Base-by-base conservation (phyloP, 2,329 filamentous ascomycete species). In the Coniochaeta sp. region DNA sequence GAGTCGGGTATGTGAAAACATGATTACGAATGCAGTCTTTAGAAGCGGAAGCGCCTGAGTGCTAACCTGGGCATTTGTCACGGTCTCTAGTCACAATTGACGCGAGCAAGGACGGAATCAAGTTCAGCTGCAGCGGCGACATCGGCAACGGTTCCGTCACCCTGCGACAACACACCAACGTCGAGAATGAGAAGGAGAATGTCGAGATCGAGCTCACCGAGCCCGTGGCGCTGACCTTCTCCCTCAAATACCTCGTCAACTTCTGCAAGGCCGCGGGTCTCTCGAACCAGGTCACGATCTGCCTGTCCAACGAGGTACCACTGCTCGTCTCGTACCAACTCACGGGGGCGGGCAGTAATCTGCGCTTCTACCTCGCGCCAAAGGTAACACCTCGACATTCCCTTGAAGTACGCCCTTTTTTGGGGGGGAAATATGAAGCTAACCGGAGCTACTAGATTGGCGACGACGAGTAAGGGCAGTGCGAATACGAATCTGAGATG, bases 221-320 rank as follows among this genome's bases (percentile, higher is more conserved):
- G 80, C 91, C 95, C 58, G 95, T 99, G 62, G 84, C 90, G 38
- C 85, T 99, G 64, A 98, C 93, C 57, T 99, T 99, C 81, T 98
- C 95, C 36, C 89, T 99, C 70, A 99, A 99, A 81, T 99, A 99
- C 79, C 88, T 99, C 3, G 91, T 96, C 83, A 98, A 98, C 85
- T 99, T 99, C 81, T 98, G 95, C 89, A 99, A 99, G 81, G 96
- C 96, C 36, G 89, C 91, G 64, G 88, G 86, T 58, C 81, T 99
- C 63, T 93, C 93, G 42, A 80, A 76, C 67, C 82, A 84, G 66
- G 96, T 99, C 76, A 95, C 90, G 79, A 88, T 99, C 68, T 96
- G 90, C 78, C 84, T 99, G 67, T 98, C 93, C 58, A 93, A 92
- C 76, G 95, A 99, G 78, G 93, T 99, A 58, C 95, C 95, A 30